phyloP scores from a whole-genome alignment of 2,329 filamentous ascomycete genomes.

The Hyphodiscus sp. region DNA sequence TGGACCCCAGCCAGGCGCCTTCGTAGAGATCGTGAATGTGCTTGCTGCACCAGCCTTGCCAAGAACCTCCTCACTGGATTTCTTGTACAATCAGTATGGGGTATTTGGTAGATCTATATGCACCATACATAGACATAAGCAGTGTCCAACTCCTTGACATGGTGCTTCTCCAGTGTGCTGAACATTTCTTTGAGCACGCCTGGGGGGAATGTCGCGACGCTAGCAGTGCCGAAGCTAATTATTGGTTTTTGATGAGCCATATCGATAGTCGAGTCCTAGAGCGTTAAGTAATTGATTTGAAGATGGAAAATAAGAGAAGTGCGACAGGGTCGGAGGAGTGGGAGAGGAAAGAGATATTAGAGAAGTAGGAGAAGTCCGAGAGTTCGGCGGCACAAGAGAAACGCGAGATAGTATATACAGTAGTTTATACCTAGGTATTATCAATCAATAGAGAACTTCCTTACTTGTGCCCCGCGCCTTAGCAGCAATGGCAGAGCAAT shows the following conservation, averaged over 20 bases:
- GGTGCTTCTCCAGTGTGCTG: slow-evolving; percentile 15
- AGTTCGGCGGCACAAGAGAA: no score
- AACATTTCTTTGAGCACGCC: slow-evolving; percentile 6
- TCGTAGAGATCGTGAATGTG: slow-evolving; percentile 23
- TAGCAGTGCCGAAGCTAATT: slow-evolving; percentile 15
- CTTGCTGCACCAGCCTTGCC: slow-evolving; percentile 17
- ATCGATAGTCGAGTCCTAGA: neutral
- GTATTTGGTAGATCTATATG: neutral
- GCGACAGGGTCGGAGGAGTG: no score
- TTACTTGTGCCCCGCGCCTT: no score
- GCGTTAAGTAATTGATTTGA: neutral
- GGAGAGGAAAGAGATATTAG: no score
- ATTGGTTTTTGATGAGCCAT: slow-evolving; percentile 7
- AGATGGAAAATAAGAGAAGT: neutral
- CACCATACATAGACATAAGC: slow-evolving; percentile 19
- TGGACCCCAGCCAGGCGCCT: slow-evolving; percentile 18
- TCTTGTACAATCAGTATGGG: slow-evolving; percentile 11
- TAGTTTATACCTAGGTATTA: no score
- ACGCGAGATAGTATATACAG: no score
- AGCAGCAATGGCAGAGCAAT: no score
- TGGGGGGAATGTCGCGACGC: neutral
- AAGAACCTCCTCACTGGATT: slow-evolving; percentile 16
- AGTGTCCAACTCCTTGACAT: slow-evolving; percentile 22
- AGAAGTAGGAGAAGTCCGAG: no score
- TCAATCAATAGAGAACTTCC: no score